A percentile compares a stretch with the other conserved stretches of the same genome.
Evolutionary conservation across 1,139 yeast genomes (phyloP).

Genomic region (Protomyces pachydermus): DNA sequence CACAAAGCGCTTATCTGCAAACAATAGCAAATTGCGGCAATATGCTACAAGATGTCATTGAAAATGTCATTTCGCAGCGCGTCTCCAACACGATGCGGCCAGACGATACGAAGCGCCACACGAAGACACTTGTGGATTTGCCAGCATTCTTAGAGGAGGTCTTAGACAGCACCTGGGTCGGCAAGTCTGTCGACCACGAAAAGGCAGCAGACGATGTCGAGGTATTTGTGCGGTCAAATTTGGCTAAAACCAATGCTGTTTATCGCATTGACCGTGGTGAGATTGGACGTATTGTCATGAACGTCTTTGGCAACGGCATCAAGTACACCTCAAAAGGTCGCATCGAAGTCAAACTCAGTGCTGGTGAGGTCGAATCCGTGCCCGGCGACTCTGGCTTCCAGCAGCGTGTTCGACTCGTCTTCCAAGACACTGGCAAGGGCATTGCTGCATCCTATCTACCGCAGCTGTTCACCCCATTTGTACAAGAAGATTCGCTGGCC

Average conservation of each 20-base stretch:
- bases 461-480: conserved; percentile 73
- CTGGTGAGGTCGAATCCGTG: neutral
- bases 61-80: conserved; percentile 21
- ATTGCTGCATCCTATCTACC: conserved; percentile 78
- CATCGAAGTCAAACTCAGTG: conserved; percentile 37
- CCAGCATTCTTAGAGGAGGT: conserved; percentile 7
- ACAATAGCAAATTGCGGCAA: conserved; percentile 26
- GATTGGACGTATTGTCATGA: conserved; percentile 73
- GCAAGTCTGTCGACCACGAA: conserved; percentile 3
- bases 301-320: conserved; percentile 83
- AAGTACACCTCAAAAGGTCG: conserved; percentile 78
- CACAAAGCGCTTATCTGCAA: conserved; percentile 11
- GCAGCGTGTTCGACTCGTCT: conserved; percentile 54
- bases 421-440: conserved; percentile 75
- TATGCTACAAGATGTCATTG: conserved; percentile 22
- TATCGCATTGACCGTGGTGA: conserved; percentile 19
- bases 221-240: conserved; percentile 4
- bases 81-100: neutral
- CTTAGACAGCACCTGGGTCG: conserved; percentile 6
- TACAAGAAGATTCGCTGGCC: conserved; percentile 90
- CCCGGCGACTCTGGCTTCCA: neutral
- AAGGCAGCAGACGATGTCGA: conserved; percentile 6
- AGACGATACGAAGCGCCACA: neutral
- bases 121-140: conserved; percentile 8
- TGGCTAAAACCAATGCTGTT: conserved; percentile 1